Conservation (phyloP, 192 early-diverging fungal species). For the Backusella tuberculispora region DNA sequence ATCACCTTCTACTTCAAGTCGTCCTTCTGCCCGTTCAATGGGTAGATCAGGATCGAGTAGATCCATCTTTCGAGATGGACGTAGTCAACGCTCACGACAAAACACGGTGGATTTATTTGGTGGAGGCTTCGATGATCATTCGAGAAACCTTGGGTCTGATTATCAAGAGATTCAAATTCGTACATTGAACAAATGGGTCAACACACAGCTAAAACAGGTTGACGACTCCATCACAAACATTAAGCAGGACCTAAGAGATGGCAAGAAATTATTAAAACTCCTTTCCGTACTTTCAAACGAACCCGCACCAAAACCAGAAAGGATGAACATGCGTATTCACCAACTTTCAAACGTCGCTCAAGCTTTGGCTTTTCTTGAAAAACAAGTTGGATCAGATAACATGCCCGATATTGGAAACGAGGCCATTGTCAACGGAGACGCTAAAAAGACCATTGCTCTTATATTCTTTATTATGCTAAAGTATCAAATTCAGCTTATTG, state of each 20-base stretch:
- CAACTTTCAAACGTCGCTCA: constrained; percentile 79
- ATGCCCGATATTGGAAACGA: constrained; percentile 79
- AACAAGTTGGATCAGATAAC: constrained; percentile 56
- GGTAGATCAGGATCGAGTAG: constrained; percentile 25
- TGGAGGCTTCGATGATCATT: constrained; percentile 39
- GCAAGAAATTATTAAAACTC: constrained; percentile 73
- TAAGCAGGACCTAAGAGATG: constrained; percentile 64
- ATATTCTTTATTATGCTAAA: constrained; percentile 60
- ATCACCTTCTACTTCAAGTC: constrained; percentile 1
- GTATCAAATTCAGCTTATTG: constrained; percentile 56
- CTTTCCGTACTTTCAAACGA: constrained; percentile 75
- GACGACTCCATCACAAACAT: constrained; percentile 54
- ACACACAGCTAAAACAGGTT: constrained; percentile 51
- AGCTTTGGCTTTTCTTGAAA: constrained; percentile 66
- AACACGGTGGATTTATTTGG: constrained; percentile 18
- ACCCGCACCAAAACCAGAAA: constrained; percentile 69
- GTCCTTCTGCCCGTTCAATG: constrained; percentile 16
- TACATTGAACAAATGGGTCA: constrained; percentile 64
- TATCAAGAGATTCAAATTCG: constrained; percentile 55
- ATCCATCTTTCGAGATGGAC: constrained; percentile 23
- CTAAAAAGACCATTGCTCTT: constrained; percentile 63
- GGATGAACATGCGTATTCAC: constrained; percentile 77
- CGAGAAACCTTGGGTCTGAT: constrained; percentile 49
- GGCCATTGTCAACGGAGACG: constrained; percentile 79
- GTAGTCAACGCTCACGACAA: constrained; percentile 3